A percentile compares a stretch with the other conserved stretches of the same genome.
These are phyloP conservation scores for Pochonia chlamydosporia DNA, from an alignment of 2,329 filamentous ascomycete species.

Conservation along the genomic window DNA sequence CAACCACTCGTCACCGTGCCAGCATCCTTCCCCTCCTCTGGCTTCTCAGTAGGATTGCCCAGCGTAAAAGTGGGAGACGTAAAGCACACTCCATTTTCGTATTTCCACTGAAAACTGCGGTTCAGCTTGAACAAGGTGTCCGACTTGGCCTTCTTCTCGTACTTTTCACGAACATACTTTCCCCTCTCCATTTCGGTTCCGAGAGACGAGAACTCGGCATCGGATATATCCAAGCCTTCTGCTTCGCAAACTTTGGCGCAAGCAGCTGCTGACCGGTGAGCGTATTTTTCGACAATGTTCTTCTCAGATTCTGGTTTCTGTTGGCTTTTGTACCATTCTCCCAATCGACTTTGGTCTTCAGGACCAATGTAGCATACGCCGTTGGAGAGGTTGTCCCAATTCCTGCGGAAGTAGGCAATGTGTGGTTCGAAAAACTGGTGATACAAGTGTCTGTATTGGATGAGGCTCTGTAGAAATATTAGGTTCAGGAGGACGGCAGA, in stretches of 20 bases:
- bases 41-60: conserved; percentile 27
- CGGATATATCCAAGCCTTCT: conserved; percentile 28
- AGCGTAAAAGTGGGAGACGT: conserved; percentile 37
- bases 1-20: conserved; percentile 36
- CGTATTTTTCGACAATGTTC: conserved; percentile 35
- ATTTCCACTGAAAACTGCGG: conserved; percentile 41
- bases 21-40: conserved; percentile 16
- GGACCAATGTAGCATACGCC: conserved; percentile 39
- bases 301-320: conserved; percentile 34
- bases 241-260: conserved; percentile 44
- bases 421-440: conserved; percentile 40
- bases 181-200: conserved; percentile 21
- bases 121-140: conserved; percentile 22
- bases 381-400: conserved; percentile 50
- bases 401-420: conserved; percentile 33
- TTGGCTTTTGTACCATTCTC: conserved; percentile 23
- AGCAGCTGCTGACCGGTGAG: conserved; percentile 38
- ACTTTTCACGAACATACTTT: conserved; percentile 20
- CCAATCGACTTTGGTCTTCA: conserved; percentile 28
- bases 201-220: conserved; percentile 26
- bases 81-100: conserved; percentile 38
- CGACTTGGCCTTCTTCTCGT: conserved; percentile 15
- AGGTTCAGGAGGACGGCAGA: not conserved
- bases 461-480: conserved; percentile 26
- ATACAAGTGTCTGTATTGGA: conserved; percentile 45